Evolutionary conservation across 2,329 filamentous ascomycete species (phyloP), one percentile per base, ranked within the genome.

Genomic region (Monilinia fructigena): DNA sequence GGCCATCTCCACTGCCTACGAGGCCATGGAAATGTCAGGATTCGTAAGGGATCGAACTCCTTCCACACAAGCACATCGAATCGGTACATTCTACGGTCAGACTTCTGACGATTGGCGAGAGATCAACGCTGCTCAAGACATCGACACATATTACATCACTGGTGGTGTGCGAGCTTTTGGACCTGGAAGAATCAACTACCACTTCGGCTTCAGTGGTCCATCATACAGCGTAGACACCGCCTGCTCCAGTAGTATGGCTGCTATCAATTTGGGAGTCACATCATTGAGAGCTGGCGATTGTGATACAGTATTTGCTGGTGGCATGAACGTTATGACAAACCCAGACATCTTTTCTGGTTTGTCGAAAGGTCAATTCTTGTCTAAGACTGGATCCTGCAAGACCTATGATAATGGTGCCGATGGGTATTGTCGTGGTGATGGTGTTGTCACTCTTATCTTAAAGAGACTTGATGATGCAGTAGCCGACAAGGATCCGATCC

Each of bases 1-100:
- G 72, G 89, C 89, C 3, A 79, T 94, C 42, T 85, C 88, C 18
- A 92, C 90, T 3, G 89, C 89, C 0, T 93, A 92, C 72, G 90
- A 93, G 74, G 90, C 71, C 20, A 60, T 50, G 50, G 40, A 65
- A 31, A 66, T 66, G 65, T 63, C 65, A 16, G 65, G 65, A 52
- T 63, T 66, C 42, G 50, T 66, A 3, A 66, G 58, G 50, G 68
- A 72, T 53, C 60, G 69, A 45, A 72, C 69, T 38, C 69, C 69
- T 26, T 70, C 70, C n/a, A 71, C 67, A 8, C 60, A 65, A 45
- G 88, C 91, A 11, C 67, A 72, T 11, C 66, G 70, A n/a, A 53
- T 72, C 5, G 69, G 70, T 45, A 59, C 68, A 8, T 72, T 70
- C 35, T 67, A 68, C 31, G 70, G 70, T 20, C 56, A 68, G n/a